Conservation (phyloP, 176 grass and related monocot genomes). For the Tillandsia fasciculata region DNA sequence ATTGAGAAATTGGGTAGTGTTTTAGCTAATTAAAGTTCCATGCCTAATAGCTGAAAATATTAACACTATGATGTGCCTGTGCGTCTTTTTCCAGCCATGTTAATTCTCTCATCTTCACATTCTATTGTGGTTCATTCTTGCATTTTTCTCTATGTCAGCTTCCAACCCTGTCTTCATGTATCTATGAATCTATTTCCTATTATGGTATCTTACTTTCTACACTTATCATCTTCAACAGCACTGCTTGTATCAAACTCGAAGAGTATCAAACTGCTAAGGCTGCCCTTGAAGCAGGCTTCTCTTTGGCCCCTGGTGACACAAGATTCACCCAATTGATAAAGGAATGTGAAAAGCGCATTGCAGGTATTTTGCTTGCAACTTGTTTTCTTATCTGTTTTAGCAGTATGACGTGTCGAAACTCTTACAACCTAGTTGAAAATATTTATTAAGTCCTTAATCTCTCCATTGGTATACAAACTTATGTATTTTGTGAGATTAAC, state of each 20-base stretch:
- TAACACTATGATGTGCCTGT: neutral
- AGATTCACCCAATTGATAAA: conserved; percentile 71
- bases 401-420: neutral
- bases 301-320: conserved; percentile 50
- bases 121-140: neutral
- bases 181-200: neutral
- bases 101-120: neutral
- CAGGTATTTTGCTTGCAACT: conserved; percentile 24
- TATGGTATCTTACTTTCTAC: neutral
- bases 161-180: conserved; percentile 7
- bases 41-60: neutral
- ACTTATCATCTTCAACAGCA: conserved; percentile 25
- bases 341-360: conserved; percentile 67
- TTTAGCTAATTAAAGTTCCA: too few species aligned
- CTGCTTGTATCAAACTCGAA: conserved; percentile 75
- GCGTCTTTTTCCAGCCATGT: neutral
- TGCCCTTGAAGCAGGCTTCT: conserved; percentile 56
- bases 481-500: too few species aligned
- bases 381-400: neutral
- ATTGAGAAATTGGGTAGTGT: too few species aligned
- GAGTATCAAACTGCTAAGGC: conserved; percentile 90
- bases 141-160: neutral
- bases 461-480: too few species aligned
- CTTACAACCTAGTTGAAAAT: neutral
- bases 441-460: neutral